Percentiles rank a stretch among this genome's conserved stretches.
phyloP scores from a whole-genome alignment of 139 green algal species.

The Tetradesmus obliquus region DNA sequence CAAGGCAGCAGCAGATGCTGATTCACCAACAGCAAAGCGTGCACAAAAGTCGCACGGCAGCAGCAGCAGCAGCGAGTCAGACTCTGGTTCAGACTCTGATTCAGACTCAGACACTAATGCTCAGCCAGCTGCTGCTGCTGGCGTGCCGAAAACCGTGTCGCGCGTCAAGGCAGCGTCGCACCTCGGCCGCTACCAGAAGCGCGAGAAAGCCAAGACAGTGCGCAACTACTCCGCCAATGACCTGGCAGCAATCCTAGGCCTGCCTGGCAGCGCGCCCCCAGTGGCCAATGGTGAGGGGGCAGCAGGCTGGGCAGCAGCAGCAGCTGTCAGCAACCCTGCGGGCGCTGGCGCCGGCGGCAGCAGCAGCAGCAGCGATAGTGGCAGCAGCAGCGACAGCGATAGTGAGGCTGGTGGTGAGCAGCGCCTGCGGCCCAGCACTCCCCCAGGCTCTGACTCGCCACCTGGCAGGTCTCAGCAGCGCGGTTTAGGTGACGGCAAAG shows the following conservation, averaged over 20 bases:
- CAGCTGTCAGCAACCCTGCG: conserved; percentile 5
- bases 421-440: conserved; percentile 15
- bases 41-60: neutral
- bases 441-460: neutral
- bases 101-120: conserved; percentile 43
- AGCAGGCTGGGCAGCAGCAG: conserved; percentile 8
- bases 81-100: conserved; percentile 12
- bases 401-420: neutral
- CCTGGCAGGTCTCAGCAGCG: conserved; percentile 13
- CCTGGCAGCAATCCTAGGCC: conserved; percentile 85
- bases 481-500: conserved; percentile 7
- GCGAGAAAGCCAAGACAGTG: conserved; percentile 79
- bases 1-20: neutral
- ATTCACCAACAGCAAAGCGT: neutral
- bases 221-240: conserved; percentile 79
- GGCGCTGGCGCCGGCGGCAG: neutral
- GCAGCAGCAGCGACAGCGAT: conserved; percentile 29
- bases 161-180: conserved; percentile 63
- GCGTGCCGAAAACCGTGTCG: neutral
- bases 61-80: conserved; percentile 13
- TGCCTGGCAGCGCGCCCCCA: conserved; percentile 1
- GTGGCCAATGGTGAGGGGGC: neutral
- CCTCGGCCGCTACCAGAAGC: conserved; percentile 73
- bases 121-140: conserved; percentile 1
- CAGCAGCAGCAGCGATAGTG: conserved; percentile 13